A percentile compares a stretch with the other conserved stretches of the same genome.
Conservation (phyloP, 345 rosid species). For the Rubroshorea leprosula region DNA sequence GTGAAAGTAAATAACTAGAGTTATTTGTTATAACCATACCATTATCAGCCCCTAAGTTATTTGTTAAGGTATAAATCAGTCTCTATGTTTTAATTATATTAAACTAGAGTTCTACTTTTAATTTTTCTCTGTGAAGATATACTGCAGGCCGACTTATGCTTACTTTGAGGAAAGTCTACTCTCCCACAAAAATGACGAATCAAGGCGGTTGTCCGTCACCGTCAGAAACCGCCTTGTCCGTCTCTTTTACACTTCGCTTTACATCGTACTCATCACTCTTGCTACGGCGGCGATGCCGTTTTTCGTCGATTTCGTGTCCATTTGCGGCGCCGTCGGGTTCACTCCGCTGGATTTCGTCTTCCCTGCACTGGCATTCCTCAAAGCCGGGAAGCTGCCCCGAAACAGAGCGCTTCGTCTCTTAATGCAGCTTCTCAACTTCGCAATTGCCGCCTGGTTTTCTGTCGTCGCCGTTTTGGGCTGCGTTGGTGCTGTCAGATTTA, state of each 20-base stretch:
- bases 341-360: slow-evolving; percentile 53
- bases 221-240: slow-evolving; percentile 22
- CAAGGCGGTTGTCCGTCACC: neutral
- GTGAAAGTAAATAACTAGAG: too few relatives aligned
- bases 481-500: slow-evolving; percentile 44
- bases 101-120: neutral
- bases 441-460: slow-evolving; percentile 42
- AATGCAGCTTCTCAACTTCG: slow-evolving; percentile 28
- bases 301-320: slow-evolving; percentile 49
- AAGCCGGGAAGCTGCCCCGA: slow-evolving; percentile 36
- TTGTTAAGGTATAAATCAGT: neutral
- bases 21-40: too few relatives aligned
- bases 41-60: neutral
- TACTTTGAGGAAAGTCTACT: slow-evolving; percentile 33
- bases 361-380: slow-evolving; percentile 47
- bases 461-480: slow-evolving; percentile 43
- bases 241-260: slow-evolving; percentile 29
- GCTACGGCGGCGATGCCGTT: slow-evolving; percentile 44
- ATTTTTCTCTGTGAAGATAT: slow-evolving; percentile 26
- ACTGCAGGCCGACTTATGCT: slow-evolving; percentile 54
- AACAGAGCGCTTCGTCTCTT: slow-evolving; percentile 11
- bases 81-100: neutral
- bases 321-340: slow-evolving; percentile 52
- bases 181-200: neutral
- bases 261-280: slow-evolving; percentile 32